Percentiles rank a stretch among this genome's conserved stretches.
These are phyloP conservation scores for Pleurotus platypus DNA, from an alignment of 768 basidiomycete species.

Conservation along the genomic window DNA sequence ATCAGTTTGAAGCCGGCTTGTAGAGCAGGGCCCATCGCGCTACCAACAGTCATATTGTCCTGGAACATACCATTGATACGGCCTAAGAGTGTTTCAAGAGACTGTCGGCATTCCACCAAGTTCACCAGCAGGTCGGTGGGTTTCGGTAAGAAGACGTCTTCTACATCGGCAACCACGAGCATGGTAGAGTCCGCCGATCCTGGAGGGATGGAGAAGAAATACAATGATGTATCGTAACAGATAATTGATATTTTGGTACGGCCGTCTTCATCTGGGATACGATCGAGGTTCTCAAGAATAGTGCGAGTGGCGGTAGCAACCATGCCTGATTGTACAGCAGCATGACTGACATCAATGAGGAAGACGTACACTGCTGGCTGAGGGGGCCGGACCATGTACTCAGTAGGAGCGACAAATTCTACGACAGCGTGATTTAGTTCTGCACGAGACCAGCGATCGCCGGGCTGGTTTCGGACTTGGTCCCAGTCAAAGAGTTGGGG, in stretches of 20 bases:
- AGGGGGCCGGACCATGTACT: conserved; percentile 99
- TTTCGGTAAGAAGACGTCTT: conserved; percentile 97
- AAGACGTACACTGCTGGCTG: conserved; percentile 97
- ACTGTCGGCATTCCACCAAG: conserved; percentile 76
- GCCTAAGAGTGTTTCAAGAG: conserved; percentile 78
- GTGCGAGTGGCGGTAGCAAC: conserved; percentile 97
- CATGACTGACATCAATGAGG: conserved; percentile 93
- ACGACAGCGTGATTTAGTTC: conserved; percentile 94
- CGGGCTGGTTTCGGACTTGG: conserved; percentile 87
- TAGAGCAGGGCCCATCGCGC: conserved; percentile 90
- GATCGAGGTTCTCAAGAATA: conserved; percentile 91
- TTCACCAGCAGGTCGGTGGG: conserved; percentile 96
- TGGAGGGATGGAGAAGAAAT: conserved; percentile 94
- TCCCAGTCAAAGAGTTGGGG: conserved; percentile 99
- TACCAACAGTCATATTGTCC: conserved; percentile 91
- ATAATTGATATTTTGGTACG: conserved; percentile 92
- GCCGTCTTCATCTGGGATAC: conserved; percentile 91
- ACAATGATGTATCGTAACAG: conserved; percentile 87
- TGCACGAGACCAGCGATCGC: conserved; percentile 90
- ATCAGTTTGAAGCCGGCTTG: conserved; percentile 97
- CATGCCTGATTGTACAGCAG: conserved; percentile 94
- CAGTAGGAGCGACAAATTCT: conserved; percentile 95
- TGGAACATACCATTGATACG: conserved; percentile 96
- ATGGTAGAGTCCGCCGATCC: conserved; percentile 80
- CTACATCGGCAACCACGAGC: conserved; percentile 96